Conservation (phyloP, 306 rosid genomes). For the Abrus pulchellus region DNA sequence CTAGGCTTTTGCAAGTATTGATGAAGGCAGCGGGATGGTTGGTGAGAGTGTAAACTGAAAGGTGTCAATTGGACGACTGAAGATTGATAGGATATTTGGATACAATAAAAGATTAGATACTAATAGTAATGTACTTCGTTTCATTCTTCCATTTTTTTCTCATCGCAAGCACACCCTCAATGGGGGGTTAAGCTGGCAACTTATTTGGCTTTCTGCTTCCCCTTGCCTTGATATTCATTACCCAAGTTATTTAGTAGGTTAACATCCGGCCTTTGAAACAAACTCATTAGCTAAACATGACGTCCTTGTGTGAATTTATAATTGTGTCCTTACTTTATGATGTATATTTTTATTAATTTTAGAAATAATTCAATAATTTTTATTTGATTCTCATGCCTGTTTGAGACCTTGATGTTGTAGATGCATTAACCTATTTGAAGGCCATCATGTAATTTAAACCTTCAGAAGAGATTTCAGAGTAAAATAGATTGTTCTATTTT, state of each 20-base stretch:
- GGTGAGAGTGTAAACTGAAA: slow-evolving; percentile 34
- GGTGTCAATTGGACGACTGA: slow-evolving; percentile 25
- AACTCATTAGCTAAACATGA: background rate
- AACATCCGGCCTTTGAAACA: background rate
- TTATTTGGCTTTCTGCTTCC: background rate
- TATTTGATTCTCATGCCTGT: slow-evolving; percentile 6
- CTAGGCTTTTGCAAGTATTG: background rate
- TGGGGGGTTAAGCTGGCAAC: background rate
- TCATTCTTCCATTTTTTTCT: background rate
- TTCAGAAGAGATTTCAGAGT: slow-evolving; percentile 20
- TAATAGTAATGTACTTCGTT: background rate
- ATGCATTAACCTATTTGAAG: slow-evolving; percentile 16
- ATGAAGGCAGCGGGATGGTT: background rate
- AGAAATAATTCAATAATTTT: background rate
- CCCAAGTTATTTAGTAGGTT: background rate
- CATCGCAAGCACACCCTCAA: background rate
- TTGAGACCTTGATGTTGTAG: slow-evolving; percentile 5
- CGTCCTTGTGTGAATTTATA: background rate
- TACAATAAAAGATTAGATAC: background rate
- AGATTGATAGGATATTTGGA: background rate
- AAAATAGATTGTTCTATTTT: background rate
- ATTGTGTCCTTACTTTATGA: background rate
- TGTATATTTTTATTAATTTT: background rate
- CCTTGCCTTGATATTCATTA: background rate
- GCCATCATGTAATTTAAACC: background rate